Base-by-base conservation (phyloP, 441 rosid genomes). In the Erodium moschatum region DNA sequence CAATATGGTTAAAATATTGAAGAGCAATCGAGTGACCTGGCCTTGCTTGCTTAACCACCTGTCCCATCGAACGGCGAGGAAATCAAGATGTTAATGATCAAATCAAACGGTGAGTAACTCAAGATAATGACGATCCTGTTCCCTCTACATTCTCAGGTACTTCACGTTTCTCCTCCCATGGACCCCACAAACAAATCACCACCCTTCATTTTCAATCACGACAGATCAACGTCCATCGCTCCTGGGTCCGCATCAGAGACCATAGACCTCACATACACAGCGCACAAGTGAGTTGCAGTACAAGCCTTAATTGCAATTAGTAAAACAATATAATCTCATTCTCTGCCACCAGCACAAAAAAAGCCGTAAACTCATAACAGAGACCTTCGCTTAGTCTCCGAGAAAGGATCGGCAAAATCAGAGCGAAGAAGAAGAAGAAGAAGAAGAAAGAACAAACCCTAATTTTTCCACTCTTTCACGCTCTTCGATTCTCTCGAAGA, bases 401-500 rank as follows among this genome's bases (percentile, higher is more conserved):
- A 60, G 64, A 60, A 60, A 60, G 64, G 33, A 60, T 60, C 64
- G 64, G 64, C 31, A 21, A 27, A 60, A 19, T 60, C 64, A 40
- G 44, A 40, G 31, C 33, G 31, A 13, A 11, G 64, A 60, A 60
- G 63, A 58, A 58, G 29, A 20, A 40, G 8, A 7, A 5, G 9
- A 35, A 33, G 6, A 35, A 35, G n/a, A 33, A 33, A 4, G n/a
- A 27, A 24, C 24, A 19, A 60, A 60, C 64, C 64, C 64, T 60
- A 60, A 33, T 21, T 60, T 60, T 60, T 20, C 56, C 13, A 24
- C 31, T 27, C 27, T 60, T 20, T 20, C 3, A 58, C 63, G 63
- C 19, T 58, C 63, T 58, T 58, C 63, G 63, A 58, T 58, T 58
- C 63, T 58, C 63, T 58, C 63, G 63, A 20, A 58, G 64, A 60